phyloP scores from a whole-genome alignment of 257 asterid genomes.

The Solanum piurae region DNA sequence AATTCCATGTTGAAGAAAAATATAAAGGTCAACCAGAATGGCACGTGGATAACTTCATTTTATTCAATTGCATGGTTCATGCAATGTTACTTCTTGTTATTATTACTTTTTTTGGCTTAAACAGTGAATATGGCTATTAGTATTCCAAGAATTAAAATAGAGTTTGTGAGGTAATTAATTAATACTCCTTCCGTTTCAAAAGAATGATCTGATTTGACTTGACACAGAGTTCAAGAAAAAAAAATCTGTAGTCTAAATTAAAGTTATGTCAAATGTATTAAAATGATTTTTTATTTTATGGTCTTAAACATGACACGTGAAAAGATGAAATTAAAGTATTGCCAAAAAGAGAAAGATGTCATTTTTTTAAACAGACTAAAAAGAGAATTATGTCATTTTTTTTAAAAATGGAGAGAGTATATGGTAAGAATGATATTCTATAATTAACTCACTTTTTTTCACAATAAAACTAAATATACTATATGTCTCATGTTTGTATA shows the following conservation, averaged over 20 bases:
- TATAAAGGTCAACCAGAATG: slow-evolving; percentile 8
- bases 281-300: no score
- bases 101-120: neutral
- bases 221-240: no score
- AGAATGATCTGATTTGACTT: no score
- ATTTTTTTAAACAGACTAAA: no score
- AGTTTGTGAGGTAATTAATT: neutral
- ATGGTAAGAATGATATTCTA: neutral
- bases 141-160: neutral
- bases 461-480: neutral
- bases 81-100: slow-evolving; percentile 8
- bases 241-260: no score
- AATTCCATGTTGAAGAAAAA: neutral
- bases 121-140: neutral
- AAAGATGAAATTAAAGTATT: no score
- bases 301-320: no score
- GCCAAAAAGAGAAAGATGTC: no score
- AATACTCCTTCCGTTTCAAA: no score
- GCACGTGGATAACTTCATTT: neutral
- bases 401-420: neutral
- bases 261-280: no score
- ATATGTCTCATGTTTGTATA: neutral
- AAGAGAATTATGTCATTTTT: no score
- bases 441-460: neutral
- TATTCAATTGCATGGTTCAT: slow-evolving; percentile 25